These are phyloP conservation scores for Rhizopogon salebrosus DNA, from an alignment of 768 basidiomycete species.

Conservation along the genomic window DNA sequence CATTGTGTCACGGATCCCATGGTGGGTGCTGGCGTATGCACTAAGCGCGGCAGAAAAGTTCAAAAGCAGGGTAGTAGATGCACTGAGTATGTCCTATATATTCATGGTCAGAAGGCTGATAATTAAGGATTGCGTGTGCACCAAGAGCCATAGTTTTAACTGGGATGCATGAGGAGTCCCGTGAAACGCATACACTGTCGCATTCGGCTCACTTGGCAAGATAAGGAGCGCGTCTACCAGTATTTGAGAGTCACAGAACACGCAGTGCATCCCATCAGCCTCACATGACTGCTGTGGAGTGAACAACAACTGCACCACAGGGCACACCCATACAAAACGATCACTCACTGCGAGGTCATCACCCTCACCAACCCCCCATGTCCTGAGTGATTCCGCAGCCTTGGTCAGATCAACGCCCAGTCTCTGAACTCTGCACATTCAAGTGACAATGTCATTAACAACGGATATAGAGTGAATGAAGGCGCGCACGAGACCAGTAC, in stretches of 20 bases:
- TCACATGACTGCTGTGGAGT: not conserved
- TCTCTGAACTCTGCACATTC: constrained; percentile 47
- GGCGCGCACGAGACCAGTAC: constrained; percentile 65
- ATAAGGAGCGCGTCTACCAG: not conserved
- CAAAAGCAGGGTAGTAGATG: constrained; percentile 60
- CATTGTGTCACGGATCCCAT: constrained; percentile 56
- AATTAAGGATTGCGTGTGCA: not conserved
- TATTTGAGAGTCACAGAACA: not conserved
- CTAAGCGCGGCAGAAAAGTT: constrained; percentile 65
- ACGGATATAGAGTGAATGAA: not conserved
- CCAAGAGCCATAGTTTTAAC: not conserved
- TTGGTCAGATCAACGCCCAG: constrained; percentile 62
- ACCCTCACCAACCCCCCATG: constrained; percentile 77
- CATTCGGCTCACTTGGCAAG: not conserved
- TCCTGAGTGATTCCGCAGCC: constrained; percentile 65
- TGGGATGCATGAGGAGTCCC: not conserved
- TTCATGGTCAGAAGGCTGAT: not conserved
- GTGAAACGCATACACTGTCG: not conserved
- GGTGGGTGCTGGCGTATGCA: constrained; percentile 67
- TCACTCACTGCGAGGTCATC: constrained; percentile 70
- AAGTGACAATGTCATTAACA: not conserved
- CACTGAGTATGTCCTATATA: constrained; percentile 65
- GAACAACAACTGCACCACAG: not conserved
- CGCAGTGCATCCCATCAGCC: not conserved
- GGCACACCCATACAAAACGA: constrained; percentile 3